Evolutionary conservation across 768 basidiomycete species (phyloP), one percentile per base, ranked within the genome.

Genomic region (Daedaleopsis nitida): DNA sequence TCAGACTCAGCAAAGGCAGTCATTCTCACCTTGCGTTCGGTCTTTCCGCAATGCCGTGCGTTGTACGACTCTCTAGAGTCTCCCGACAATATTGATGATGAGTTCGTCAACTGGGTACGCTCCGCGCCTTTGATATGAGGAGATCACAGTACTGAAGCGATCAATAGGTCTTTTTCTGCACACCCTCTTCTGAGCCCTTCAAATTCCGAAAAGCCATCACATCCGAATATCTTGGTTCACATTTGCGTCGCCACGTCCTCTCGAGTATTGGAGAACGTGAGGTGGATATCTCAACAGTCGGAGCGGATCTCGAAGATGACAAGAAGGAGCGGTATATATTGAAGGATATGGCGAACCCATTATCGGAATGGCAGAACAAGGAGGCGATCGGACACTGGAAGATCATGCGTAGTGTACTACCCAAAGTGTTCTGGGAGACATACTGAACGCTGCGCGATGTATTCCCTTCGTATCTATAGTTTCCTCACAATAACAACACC

Each of bases 161-260:
- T 27, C 59, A 12, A 38, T 34, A 95, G 94, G 89, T 94, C 16
- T 83, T 94, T 68, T 89, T 96, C 76, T 96, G 95, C 73, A 88
- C 87, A 0, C 75, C 78, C 24, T 84, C 86, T 12, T 45, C 76
- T 8, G 67, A 70, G 14, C 80, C 85, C 2, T 69, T 91, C 52
- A 80, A 80, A 13, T 88, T 92, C 80, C 84, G 89, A 37, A 68
- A 77, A 14, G 74, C 86, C 0, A 69, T 65, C 14, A 70, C 77
- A n/a, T 73, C 76, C 1, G 91, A 92, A 71, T 90, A 83, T 72
- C 81, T 89, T 23, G 81, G 84, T 3, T 92, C 91, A 11, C 80
- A 83, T 47, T 74, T 92, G 51, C 86, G 92, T 45, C 80, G 80
- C 19, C 76, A 82, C 65, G 69, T 91, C n/a, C 75, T 94, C 35